Evolutionary conservation across 805 yeast species (phyloP), one percentile per base, ranked within the genome.

Genomic region (Komagataella phaffii): DNA sequence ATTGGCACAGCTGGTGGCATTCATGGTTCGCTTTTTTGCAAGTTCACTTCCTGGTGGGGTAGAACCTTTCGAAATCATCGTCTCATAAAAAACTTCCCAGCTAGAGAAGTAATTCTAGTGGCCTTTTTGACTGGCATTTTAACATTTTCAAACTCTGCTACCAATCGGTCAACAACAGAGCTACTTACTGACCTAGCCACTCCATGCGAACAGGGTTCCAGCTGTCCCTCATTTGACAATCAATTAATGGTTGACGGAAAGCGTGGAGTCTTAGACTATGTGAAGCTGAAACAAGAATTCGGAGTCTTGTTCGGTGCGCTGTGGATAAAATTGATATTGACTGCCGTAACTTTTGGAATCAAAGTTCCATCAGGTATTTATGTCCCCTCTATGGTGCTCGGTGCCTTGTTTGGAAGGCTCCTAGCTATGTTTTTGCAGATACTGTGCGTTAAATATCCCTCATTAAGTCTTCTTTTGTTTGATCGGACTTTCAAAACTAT

Each of bases 331-430:
- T 54, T 72, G 1, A 52, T 70, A 3, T 61, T 79, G 30, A 79
- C 83, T 5, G 67, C 73, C 21, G 61, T 79, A 12, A 77, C 83
- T 0, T 77, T 77, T 61, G 85, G 85, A 1, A 60, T 78, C 50
- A 79, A 77, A 56, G 64, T 79, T 2, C 85, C 85, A 1, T 72
- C 78, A 47, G 85, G 85, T 4, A 74, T 80, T 12, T 80, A 79
- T 54, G 80, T 80, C 1, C 85, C 85, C 4, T 74, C 81, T 1
- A 79, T 80, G 85, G 80, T 77, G 1, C 68, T 75, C 19, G 85
- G 85, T 0, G 83, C 84, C 2, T 61, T 80, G 24, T 79, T 76
- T 63, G 84, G 84, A 2, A 59, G 83, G 8, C 57, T 73, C 1
- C 66, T 76, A 53, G 78, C 79, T 1, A 68, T 74, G 62, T 40